Conservation (phyloP, 139 green algal genomes). For the Picochlorum costavermella region DNA sequence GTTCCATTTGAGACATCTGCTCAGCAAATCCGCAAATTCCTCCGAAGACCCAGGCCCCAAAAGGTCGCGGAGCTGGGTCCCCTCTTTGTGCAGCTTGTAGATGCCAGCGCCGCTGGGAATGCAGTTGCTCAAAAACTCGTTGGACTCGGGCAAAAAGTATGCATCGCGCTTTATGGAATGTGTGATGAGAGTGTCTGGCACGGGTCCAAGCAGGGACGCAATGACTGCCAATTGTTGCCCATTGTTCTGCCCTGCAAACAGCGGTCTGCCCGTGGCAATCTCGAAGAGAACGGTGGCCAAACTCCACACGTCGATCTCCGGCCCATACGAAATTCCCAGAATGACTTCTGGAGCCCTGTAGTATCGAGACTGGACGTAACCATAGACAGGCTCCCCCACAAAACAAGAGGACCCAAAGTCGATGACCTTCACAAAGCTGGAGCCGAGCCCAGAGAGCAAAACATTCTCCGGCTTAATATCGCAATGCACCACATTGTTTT, state of each 20-base stretch:
- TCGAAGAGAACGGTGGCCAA: conserved; percentile 78
- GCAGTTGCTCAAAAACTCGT: too few species aligned
- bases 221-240: conserved; percentile 84
- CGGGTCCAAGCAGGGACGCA: conserved; percentile 70
- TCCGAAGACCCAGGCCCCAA: conserved; percentile 4
- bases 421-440: conserved; percentile 57
- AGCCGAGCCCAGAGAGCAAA: conserved; percentile 42
- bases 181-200: conserved; percentile 51
- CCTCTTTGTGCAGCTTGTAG: not conserved
- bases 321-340: conserved; percentile 72
- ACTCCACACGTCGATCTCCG: conserved; percentile 94
- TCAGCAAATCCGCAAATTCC: conserved; percentile 29
- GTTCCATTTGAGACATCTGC: conserved; percentile 56
- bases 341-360: conserved; percentile 90
- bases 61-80: not conserved
- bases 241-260: conserved; percentile 48
- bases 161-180: conserved; percentile 50
- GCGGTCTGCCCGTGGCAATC: conserved; percentile 13
- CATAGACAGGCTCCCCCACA: conserved; percentile 73
- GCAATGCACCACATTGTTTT: conserved; percentile 87
- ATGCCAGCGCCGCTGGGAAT: too few species aligned
- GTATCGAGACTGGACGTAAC: conserved; percentile 95
- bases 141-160: conserved; percentile 52
- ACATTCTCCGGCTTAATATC: conserved; percentile 99
- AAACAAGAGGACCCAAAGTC: conserved; percentile 95